A percentile compares a stretch with the other conserved stretches of the same genome.
phyloP scores from a whole-genome alignment of 345 rosid species.

The Pistacia integerrima region DNA sequence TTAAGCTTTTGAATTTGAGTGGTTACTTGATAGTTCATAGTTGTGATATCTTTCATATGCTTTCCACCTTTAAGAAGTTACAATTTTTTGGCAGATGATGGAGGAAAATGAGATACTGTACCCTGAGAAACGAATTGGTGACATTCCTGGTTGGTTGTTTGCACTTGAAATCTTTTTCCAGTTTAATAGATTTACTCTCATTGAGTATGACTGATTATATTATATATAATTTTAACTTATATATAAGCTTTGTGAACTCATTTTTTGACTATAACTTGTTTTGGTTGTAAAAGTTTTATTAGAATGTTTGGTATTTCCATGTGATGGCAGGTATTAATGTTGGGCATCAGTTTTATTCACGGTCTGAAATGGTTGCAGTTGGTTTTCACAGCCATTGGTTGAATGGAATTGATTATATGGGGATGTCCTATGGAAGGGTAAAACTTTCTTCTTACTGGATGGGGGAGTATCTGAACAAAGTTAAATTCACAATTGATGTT shows the following conservation, averaged over 20 bases:
- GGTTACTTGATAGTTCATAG: background rate
- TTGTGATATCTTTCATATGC: background rate
- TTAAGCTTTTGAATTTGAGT: background rate
- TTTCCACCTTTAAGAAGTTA: background rate
- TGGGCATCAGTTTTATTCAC: conserved; percentile 86
- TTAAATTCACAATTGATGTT: background rate
- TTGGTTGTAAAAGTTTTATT: background rate
- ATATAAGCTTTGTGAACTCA: background rate
- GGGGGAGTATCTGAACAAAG: background rate
- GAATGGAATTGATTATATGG: conserved; percentile 93
- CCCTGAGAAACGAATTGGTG: conserved; percentile 65
- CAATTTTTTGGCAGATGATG: conserved; percentile 51
- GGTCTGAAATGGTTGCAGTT: conserved; percentile 91
- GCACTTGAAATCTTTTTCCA: background rate
- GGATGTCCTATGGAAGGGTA: conserved; percentile 58
- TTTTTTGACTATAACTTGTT: background rate
- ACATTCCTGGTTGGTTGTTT: conserved; percentile 67
- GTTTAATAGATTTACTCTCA: background rate
- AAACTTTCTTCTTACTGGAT: conserved; percentile 8
- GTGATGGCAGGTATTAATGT: conserved; percentile 70
- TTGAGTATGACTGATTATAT: background rate
- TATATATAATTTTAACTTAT: background rate
- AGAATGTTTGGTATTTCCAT: background rate
- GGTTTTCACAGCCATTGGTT: conserved; percentile 95
- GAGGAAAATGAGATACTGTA: conserved; percentile 44